Base-by-base conservation (phyloP, 768 basidiomycete species). In the Obba rivulosa region DNA sequence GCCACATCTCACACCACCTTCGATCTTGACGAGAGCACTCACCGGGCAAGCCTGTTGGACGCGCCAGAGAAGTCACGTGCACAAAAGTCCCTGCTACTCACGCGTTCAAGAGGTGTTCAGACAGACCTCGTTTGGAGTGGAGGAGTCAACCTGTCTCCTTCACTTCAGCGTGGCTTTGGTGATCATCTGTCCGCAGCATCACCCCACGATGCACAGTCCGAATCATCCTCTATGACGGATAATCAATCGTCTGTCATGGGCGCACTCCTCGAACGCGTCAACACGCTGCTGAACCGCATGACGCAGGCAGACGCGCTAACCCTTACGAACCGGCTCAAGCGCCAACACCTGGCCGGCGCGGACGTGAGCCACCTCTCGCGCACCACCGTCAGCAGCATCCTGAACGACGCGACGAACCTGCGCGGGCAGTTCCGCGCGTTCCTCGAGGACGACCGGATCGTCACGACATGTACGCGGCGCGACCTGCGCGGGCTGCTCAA, bases 331-430 rank as follows among this genome's bases (percentile, higher is more conserved):
- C 83, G 96, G 22, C 72, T 98, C 22, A 94, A 91, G 66, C 85
- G 92, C 48, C 94, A 97, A 57, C 81, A 93, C 58, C 74, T 98
- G 17, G 79, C 79, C 50, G 86, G 85, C 20, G 87, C 91, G 8
- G 92, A 96, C 56, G 77, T 97, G 24, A 79, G 81, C 24, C 87
- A 96, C 62, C 75, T 98, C 16, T 94, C 92, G 0, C 81, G 85
- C 39, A 79, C 78, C 21, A 96, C 92, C 0, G 75, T 98, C 50
- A 77, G 78, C 49, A 75, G 76, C 43, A 81, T 99, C 43, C 59
- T 92, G 13, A 67, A 74, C 21, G 95, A 99, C 44, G 73, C 81
- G 10, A 71, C 73, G 9, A 73, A 73, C 11, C 70, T 95, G n/a
- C 81, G 92, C 1, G 60, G 68, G 8, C 83, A 86, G 39, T 92